Conservation (phyloP, 805 yeast genomes). For the Spathaspora arborariae region DNA sequence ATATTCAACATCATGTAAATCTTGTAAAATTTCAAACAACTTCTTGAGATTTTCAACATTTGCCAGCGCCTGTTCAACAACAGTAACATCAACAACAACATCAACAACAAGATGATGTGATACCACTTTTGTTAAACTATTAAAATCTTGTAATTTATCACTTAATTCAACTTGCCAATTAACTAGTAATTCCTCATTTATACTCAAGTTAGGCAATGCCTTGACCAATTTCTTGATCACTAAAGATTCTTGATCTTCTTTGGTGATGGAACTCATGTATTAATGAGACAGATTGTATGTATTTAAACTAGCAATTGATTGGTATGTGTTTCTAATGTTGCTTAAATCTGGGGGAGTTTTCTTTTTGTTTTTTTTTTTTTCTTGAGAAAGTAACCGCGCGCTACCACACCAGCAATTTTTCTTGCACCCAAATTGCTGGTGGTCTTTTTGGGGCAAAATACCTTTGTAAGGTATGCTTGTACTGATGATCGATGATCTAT, state of each 20-base stretch:
- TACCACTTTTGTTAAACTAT: constrained; percentile 18
- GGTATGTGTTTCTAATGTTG: neutral
- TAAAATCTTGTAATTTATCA: constrained; percentile 19
- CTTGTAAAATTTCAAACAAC: constrained; percentile 12
- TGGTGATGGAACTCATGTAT: neutral
- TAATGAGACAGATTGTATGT: too few species aligned
- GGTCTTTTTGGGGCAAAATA: too few species aligned
- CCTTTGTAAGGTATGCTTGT: too few species aligned
- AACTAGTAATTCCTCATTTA: constrained; percentile 24
- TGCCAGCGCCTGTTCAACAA: neutral
- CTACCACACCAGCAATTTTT: too few species aligned
- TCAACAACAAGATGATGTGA: constrained; percentile 21
- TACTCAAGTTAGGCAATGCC: constrained; percentile 18
- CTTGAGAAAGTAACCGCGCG: too few species aligned
- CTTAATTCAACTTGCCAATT: constrained; percentile 37
- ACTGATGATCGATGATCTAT: neutral
- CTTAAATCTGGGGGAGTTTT: too few species aligned
- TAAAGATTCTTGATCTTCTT: neutral
- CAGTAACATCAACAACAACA: constrained; percentile 1
- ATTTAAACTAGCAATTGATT: too few species aligned
- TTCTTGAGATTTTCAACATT: constrained; percentile 3
- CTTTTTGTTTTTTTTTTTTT: too few species aligned
- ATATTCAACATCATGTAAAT: constrained; percentile 18
- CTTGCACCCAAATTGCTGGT: too few species aligned
- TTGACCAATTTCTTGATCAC: constrained; percentile 16